These are phyloP conservation scores for Venturia effusa DNA, from an alignment of 2,329 filamentous ascomycete genomes.

Conservation along the genomic window DNA sequence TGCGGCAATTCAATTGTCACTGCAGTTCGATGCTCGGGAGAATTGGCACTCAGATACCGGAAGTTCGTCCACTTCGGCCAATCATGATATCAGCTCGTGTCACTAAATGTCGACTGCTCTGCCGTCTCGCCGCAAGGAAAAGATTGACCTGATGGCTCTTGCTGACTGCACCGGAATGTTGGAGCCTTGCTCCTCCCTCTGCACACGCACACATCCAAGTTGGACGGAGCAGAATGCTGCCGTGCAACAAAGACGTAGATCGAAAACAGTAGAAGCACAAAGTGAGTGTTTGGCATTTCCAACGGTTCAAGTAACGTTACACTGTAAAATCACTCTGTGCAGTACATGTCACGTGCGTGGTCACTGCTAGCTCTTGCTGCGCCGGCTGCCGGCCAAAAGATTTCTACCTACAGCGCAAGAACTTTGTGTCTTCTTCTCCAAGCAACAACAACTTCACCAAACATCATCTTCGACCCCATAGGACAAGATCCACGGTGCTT, in stretches of 20 bases:
- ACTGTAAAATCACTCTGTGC: background rate
- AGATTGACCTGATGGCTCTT: background rate
- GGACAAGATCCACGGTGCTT: slow-evolving; percentile 10
- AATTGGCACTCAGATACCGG: too few relatives aligned
- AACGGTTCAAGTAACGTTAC: background rate
- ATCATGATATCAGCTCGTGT: background rate
- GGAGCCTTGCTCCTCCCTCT: background rate
- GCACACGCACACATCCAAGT: background rate
- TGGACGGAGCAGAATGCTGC: background rate
- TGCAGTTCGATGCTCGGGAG: too few relatives aligned
- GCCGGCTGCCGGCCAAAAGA: background rate
- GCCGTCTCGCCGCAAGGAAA: background rate
- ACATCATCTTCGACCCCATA: slow-evolving; percentile 6
- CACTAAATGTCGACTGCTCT: background rate
- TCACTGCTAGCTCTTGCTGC: background rate
- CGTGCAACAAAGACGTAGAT: background rate
- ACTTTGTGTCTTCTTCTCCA: background rate
- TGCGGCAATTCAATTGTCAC: background rate
- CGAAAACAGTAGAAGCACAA: background rate
- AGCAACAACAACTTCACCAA: slow-evolving; percentile 7
- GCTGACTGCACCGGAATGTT: background rate
- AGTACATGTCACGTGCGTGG: background rate
- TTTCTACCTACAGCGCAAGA: background rate
- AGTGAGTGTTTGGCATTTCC: background rate
- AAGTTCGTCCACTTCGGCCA: too few relatives aligned